A percentile compares a stretch with the other conserved stretches of the same genome.
These are phyloP conservation scores for Hippophae rhamnoides DNA, from an alignment of 306 rosid species.

Conservation along the genomic window DNA sequence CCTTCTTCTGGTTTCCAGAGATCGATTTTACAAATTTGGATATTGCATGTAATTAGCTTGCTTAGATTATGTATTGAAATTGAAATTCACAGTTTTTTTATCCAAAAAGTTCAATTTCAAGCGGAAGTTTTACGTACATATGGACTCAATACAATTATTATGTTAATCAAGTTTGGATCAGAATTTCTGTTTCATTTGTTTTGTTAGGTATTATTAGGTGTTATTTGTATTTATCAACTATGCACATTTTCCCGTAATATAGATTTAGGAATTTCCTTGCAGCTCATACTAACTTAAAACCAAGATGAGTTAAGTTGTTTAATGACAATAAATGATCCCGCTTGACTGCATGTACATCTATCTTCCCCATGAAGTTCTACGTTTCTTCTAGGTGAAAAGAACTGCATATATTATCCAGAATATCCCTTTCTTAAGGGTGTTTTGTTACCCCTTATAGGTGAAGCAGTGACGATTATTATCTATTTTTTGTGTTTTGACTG, in stretches of 20 bases:
- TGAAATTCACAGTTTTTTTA: neutral
- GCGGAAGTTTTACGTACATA: neutral
- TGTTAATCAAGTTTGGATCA: neutral
- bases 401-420: neutral
- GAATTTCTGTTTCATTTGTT: neutral
- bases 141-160: neutral
- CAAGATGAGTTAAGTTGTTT: constrained; percentile 35
- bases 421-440: neutral
- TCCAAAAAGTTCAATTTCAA: neutral
- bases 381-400: neutral
- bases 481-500: too few species aligned
- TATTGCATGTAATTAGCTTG: too few species aligned
- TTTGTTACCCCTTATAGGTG: too few species aligned
- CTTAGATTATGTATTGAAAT: too few species aligned
- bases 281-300: constrained; percentile 71
- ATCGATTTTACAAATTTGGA: too few species aligned
- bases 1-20: too few species aligned
- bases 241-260: neutral
- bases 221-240: neutral
- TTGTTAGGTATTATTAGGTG: neutral
- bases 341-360: neutral
- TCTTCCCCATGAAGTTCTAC: neutral
- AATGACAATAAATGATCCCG: neutral
- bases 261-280: constrained; percentile 28
- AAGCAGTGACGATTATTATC: too few species aligned